Evolutionary conservation across 2,329 filamentous ascomycete genomes (phyloP), one percentile per base, ranked within the genome.

Genomic region (Aspergillus aculeatus): DNA sequence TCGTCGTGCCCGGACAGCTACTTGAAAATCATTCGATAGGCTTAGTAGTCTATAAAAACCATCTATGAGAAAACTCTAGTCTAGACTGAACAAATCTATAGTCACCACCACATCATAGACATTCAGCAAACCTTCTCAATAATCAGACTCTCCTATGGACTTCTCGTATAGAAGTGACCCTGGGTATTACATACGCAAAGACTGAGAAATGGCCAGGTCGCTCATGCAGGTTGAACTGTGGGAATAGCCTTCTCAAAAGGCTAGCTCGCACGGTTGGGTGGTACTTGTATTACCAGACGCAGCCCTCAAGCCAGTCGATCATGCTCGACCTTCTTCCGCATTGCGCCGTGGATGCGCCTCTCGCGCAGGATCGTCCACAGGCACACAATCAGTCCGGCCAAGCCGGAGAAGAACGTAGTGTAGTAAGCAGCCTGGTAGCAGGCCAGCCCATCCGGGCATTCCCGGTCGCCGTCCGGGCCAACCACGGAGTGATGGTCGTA

Each of bases 401-500:
- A 73, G 63, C 91, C 93, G 0, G 90, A 87, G 21, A 81, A 80
- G 14, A 96, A 82, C 0, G 94, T 96, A 54, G 92, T 83, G 66
- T 85, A 84, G 72, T 97, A 98, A 1, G 94, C 93, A 2, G 85
- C 80, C 31, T 84, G 83, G 76, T 97, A 98, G 75, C 94, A 98
- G 21, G 83, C 80, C 11, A 94, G 75, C 0, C 95, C 95, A 26
- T 94, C 86, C 21, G 83, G 81, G 72, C 95, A 98, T 21, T 86
- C 84, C 31, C 89, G 83, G 65, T 92, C 87, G 21, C 91, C 92
- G 47, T 86, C 83, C 0, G 84, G 82, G 21, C 85, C 83, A 10
- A 91, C 78, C 35, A 88, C 77, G 23, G 89, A 93, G 74, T 97
- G 92, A 9, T 80, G 78, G 73, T 99, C 95, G 67, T 92, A 96